Percentiles rank a stretch among this genome's conserved stretches.
Conservation (phyloP, 2,329 filamentous ascomycete genomes). For the Hypoxylon sp. region DNA sequence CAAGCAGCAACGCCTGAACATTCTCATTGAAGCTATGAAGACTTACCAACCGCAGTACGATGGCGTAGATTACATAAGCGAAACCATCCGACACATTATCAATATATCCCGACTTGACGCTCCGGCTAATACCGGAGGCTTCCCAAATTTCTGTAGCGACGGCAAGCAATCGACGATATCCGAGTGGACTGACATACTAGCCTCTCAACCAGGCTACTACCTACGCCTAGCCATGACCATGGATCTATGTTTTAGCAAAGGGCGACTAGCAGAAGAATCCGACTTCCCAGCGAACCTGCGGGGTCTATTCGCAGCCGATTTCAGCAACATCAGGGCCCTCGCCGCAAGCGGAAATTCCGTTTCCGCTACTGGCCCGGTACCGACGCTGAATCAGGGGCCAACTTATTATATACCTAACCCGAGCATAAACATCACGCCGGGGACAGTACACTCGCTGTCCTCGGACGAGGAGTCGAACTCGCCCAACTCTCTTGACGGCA, state of each 20-base stretch:
- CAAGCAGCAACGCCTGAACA: slow-evolving; percentile 62
- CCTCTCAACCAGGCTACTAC: slow-evolving; percentile 59
- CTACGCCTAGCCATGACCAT: slow-evolving; percentile 62
- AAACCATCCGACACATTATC: slow-evolving; percentile 61
- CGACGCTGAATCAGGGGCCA: slow-evolving; percentile 13
- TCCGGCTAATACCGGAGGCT: slow-evolving; percentile 35
- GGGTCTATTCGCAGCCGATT: slow-evolving; percentile 58
- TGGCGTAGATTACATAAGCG: slow-evolving; percentile 62
- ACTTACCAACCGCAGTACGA: slow-evolving; percentile 64
- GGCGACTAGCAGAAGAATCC: slow-evolving; percentile 58
- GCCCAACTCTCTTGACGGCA: slow-evolving; percentile 42
- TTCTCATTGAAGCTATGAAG: slow-evolving; percentile 63
- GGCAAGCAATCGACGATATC: slow-evolving; percentile 51
- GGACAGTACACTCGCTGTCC: slow-evolving; percentile 52
- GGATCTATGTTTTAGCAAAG: slow-evolving; percentile 61
- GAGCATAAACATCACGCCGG: slow-evolving; percentile 41
- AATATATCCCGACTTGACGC: slow-evolving; percentile 59
- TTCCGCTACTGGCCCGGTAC: slow-evolving; percentile 7
- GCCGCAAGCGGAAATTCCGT: slow-evolving; percentile 44
- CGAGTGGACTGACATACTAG: slow-evolving; percentile 62
- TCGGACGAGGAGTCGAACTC: slow-evolving; percentile 52
- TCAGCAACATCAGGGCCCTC: slow-evolving; percentile 56
- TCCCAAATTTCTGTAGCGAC: slow-evolving; percentile 35
- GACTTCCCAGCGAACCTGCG: slow-evolving; percentile 60
- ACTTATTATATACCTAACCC: slow-evolving; percentile 32